Conservation (phyloP, 2,329 filamentous ascomycete species). For the Penicillium corylophilum region DNA sequence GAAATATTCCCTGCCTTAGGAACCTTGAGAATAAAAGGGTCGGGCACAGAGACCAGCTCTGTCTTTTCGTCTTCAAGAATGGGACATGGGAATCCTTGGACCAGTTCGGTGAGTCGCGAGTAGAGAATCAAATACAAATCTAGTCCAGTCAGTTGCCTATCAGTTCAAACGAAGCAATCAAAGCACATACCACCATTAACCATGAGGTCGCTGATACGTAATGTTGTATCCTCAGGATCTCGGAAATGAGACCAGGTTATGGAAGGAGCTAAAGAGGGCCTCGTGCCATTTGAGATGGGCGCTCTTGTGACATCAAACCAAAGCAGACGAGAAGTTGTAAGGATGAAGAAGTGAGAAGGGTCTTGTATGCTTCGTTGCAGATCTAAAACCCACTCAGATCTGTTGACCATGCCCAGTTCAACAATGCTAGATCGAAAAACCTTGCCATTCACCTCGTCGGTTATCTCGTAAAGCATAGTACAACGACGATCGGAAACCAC, state of each 20-base stretch:
- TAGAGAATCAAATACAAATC: conserved; percentile 41
- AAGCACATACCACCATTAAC: conserved; percentile 32
- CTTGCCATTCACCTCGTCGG: conserved; percentile 29
- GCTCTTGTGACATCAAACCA: conserved; percentile 43
- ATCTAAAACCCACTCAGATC: conserved; percentile 57
- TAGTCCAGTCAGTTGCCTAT: conserved; percentile 18
- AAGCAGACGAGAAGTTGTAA: conserved; percentile 54
- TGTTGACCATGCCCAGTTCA: conserved; percentile 36
- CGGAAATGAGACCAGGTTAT: conserved; percentile 57
- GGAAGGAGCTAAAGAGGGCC: conserved; percentile 37
- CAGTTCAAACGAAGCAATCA: not conserved
- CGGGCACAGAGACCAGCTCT: conserved; percentile 26
- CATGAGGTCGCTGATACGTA: conserved; percentile 41
- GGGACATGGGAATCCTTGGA: conserved; percentile 34
- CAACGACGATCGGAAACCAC: conserved; percentile 53
- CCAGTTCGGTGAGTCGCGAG: conserved; percentile 39
- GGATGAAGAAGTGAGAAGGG: conserved; percentile 49
- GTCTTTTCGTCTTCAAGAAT: conserved; percentile 20
- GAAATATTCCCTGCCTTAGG: conserved; percentile 18
- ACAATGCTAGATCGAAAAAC: conserved; percentile 29
- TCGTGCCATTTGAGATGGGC: conserved; percentile 14
- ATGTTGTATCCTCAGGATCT: conserved; percentile 52
- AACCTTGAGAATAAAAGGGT: conserved; percentile 35
- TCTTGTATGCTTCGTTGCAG: conserved; percentile 45
- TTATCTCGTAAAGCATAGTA: conserved; percentile 38